A percentile compares a stretch with the other conserved stretches of the same genome.
Evolutionary conservation across 2,329 filamentous ascomycete species (phyloP).

Genomic region (Venturia effusa): DNA sequence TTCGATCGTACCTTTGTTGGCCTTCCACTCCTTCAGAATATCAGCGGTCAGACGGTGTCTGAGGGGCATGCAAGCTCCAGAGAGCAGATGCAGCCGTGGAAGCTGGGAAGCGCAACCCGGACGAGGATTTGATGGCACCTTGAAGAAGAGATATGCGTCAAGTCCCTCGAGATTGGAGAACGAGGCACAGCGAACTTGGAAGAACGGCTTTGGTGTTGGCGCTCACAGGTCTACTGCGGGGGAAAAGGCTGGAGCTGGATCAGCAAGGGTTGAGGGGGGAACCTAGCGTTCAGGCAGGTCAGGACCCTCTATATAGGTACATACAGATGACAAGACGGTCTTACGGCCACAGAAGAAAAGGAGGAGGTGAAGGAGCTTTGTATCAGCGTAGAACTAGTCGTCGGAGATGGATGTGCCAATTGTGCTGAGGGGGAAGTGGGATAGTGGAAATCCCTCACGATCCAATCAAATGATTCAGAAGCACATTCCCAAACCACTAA

Average conservation of each 20-base stretch:
- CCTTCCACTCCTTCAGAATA: neutral
- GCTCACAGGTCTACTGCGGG: neutral
- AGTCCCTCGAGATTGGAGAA: neutral
- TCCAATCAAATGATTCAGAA: neutral
- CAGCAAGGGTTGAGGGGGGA: neutral
- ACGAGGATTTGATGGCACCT: neutral
- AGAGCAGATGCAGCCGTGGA: neutral
- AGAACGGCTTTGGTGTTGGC: neutral
- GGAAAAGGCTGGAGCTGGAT: slow-evolving; percentile 5
- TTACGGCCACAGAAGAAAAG: neutral
- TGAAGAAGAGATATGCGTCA: neutral
- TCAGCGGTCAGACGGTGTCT: neutral
- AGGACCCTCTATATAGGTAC: neutral
- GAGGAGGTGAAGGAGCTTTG: neutral
- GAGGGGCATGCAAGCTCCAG: neutral
- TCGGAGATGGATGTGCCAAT: neutral
- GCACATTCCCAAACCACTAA: neutral
- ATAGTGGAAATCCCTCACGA: neutral
- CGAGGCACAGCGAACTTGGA: neutral
- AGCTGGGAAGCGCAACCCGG: neutral
- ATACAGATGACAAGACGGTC: neutral
- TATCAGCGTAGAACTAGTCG: neutral
- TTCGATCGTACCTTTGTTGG: neutral
- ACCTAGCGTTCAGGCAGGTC: neutral
- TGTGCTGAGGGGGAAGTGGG: neutral